phyloP scores from a whole-genome alignment of 495 filamentous ascomycete species.

The Pyronema domesticum region DNA sequence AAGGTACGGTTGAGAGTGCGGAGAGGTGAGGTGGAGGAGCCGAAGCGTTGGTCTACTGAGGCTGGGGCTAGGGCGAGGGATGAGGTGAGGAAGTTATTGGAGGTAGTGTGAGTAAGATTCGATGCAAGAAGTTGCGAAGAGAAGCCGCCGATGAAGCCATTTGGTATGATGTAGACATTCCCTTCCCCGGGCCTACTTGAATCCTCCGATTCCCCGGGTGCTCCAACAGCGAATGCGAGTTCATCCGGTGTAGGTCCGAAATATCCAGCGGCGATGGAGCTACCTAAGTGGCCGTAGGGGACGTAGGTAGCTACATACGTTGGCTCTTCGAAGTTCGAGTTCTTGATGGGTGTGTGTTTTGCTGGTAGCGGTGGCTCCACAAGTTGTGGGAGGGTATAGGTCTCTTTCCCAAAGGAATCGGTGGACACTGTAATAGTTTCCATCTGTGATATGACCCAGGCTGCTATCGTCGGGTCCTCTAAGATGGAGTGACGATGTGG shows the following conservation, averaged over 20 bases:
- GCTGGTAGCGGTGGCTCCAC: background rate
- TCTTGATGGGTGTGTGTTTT: background rate
- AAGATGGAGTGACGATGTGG: background rate
- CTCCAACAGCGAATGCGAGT: constrained; percentile 13
- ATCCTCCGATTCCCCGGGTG: constrained; percentile 17
- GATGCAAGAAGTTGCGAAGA: background rate
- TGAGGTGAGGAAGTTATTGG: background rate
- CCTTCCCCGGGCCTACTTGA: constrained; percentile 14
- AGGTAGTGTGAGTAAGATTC: background rate
- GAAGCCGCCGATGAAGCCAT: constrained; percentile 4
- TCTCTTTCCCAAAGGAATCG: constrained; percentile 18
- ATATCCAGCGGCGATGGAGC: constrained; percentile 10
- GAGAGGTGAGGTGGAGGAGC: constrained; percentile 8
- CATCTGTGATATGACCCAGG: background rate
- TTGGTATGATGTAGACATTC: constrained; percentile 20
- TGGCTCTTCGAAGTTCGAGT: constrained; percentile 5
- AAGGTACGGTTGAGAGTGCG: constrained; percentile 2
- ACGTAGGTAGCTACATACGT: constrained; percentile 16
- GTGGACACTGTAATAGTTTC: constrained; percentile 4
- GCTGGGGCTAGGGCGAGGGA: background rate
- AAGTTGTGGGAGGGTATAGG: constrained; percentile 8
- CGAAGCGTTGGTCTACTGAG: constrained; percentile 17
- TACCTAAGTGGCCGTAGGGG: constrained; percentile 18
- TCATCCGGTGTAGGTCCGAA: background rate
- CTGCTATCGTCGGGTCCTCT: background rate